Evolutionary conservation across 148 eudicot genomes (phyloP), one percentile per base, ranked within the genome.

Genomic region (Nyssa sinensis): DNA sequence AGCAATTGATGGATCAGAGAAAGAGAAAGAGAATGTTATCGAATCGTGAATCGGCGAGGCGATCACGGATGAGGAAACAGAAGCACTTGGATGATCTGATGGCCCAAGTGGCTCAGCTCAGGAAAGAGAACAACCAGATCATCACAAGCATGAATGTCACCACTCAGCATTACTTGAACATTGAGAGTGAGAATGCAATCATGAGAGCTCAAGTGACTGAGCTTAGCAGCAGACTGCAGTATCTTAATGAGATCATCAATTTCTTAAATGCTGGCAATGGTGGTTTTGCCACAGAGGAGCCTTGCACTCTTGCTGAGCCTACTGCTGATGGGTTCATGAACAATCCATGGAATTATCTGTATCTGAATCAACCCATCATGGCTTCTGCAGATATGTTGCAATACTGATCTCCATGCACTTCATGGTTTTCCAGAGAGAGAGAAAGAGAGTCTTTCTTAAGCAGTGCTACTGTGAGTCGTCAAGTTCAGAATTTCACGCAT

Each of bases 1-100:
- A 75, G 75, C 73, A 73, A 34, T 35, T 82, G 35, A 81, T 85
- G 77, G 94, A 86, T 60, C 86, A 86, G 69, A 85, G 88, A 75
- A 92, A 92, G 80, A 72, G 89, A 77, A 92, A 88, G 72, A 72
- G 97, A 44, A 92, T 82, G 86, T 64, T 77, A 58, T 92, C 97
- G 57, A 92, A 92, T 70, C 90, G 94, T 1, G 94, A 92, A 74
- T 92, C 97, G 64, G 97, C 97, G 1, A 73, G 93, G 71, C 71
- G 93, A 53, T 90, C 95, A 24, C 73, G 97, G 80, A 73, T 85
- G 87, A 85, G 86, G 84, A 92, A 90, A 39, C 94, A 88, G 77
- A 82, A 90, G 82, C 94, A 85, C 67, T 65, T 90, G 74, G 89
- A 88, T 24, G 97, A 90, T 66, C 81, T 92, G 30, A 83, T 66